A percentile compares a stretch with the other conserved stretches of the same genome.
Conservation (phyloP, 495 filamentous ascomycete species). For the Immersiella caudata region DNA sequence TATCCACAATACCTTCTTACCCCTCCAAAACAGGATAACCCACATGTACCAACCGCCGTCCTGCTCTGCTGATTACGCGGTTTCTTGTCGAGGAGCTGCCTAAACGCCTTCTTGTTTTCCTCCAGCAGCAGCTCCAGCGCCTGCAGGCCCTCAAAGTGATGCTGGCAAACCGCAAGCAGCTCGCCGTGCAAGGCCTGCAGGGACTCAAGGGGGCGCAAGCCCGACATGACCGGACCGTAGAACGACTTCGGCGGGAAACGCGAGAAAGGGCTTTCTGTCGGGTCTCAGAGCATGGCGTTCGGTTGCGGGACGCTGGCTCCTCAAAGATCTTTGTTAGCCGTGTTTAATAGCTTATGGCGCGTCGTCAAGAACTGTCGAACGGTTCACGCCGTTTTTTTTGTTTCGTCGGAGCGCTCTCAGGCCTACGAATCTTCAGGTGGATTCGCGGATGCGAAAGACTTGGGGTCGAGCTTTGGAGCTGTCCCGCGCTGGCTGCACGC, state of each 20-base stretch:
- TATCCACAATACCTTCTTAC: neutral
- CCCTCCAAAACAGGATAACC: neutral
- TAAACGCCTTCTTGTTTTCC: constrained; percentile 69
- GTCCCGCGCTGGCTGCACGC: constrained; percentile 29
- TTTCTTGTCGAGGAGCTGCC: constrained; percentile 74
- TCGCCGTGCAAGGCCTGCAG: constrained; percentile 80
- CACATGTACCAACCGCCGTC: constrained; percentile 51
- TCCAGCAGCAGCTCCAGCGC: constrained; percentile 69
- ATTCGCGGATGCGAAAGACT: constrained; percentile 12
- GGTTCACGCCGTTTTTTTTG: constrained; percentile 8
- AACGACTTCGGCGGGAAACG: constrained; percentile 6
- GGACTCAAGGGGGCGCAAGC: constrained; percentile 62
- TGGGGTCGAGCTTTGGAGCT: constrained; percentile 24
- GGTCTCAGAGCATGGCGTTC: constrained; percentile 6
- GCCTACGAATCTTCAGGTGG: neutral
- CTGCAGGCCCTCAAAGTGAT: constrained; percentile 62
- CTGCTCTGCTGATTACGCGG: constrained; percentile 68
- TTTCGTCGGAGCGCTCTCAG: neutral
- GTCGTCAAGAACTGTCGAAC: neutral
- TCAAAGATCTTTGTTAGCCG: neutral
- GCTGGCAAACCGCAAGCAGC: constrained; percentile 66
- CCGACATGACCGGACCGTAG: constrained; percentile 58
- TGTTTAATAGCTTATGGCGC: neutral
- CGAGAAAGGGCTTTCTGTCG: constrained; percentile 1
- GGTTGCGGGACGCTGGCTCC: neutral